Evolutionary conservation across 306 rosid genomes (phyloP).

Genomic region (Cicer arietinum): DNA sequence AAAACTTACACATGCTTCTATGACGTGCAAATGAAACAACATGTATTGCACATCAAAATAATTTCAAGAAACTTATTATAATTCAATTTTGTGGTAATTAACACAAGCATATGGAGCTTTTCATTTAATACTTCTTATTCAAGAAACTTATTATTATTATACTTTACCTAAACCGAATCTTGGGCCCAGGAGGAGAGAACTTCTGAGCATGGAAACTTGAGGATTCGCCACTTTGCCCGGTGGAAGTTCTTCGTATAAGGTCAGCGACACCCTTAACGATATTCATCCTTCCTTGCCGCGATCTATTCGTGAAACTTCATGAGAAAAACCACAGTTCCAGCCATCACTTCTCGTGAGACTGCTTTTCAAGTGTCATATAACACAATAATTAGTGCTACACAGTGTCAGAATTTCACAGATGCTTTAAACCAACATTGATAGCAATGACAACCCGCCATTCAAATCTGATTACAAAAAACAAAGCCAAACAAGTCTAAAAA

Average conservation of each 20-base stretch:
- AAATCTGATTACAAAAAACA: slow-evolving; percentile 16
- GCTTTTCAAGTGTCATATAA: slow-evolving; percentile 35
- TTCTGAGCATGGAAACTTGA: slow-evolving; percentile 68
- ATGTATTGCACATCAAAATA: slow-evolving; percentile 13
- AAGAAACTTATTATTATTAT: not conserved
- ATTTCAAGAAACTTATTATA: slow-evolving; percentile 5
- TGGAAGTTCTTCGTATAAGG: slow-evolving; percentile 91
- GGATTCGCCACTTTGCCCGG: slow-evolving; percentile 67
- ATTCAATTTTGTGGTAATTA: not conserved
- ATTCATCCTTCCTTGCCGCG: slow-evolving; percentile 73
- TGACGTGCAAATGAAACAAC: slow-evolving; percentile 28
- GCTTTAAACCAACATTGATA: slow-evolving; percentile 1
- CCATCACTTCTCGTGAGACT: slow-evolving; percentile 51
- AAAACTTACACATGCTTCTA: slow-evolving; percentile 11
- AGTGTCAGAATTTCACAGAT: not conserved
- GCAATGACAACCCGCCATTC: slow-evolving; percentile 11
- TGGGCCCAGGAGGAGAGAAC: slow-evolving; percentile 72
- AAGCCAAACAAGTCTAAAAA: slow-evolving; percentile 13
- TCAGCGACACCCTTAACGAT: slow-evolving; percentile 97
- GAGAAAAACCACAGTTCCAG: slow-evolving; percentile 47
- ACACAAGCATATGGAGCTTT: not conserved
- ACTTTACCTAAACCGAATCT: slow-evolving; percentile 82
- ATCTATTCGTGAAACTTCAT: slow-evolving; percentile 46
- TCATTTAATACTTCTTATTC: slow-evolving; percentile 2
- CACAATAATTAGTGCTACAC: slow-evolving; percentile 39